Evolutionary conservation across 495 filamentous ascomycete genomes (phyloP).

Genomic region (Aspergillus sclerotiicarbonarius): DNA sequence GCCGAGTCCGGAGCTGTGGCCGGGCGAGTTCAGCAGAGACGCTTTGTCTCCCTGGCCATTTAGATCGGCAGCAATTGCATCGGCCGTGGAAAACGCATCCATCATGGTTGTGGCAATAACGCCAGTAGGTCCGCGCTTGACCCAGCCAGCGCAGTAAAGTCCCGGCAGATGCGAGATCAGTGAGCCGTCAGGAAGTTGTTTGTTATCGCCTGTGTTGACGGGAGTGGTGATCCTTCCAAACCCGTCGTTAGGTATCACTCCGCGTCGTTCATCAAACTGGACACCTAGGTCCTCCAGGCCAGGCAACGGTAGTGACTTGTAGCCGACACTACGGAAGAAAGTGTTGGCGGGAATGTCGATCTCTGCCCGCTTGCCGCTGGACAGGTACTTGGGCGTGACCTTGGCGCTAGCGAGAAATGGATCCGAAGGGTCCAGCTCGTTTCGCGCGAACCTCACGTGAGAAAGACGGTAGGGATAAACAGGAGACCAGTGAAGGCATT

Average conservation of each 20-base stretch:
- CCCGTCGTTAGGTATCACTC: slow-evolving; percentile 83
- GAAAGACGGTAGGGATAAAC: slow-evolving; percentile 47
- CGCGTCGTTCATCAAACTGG: slow-evolving; percentile 68
- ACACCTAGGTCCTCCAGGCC: slow-evolving; percentile 76
- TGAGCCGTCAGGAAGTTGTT: slow-evolving; percentile 35
- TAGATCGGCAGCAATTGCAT: slow-evolving; percentile 77
- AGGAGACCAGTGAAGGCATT: slow-evolving; percentile 56
- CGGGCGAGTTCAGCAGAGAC: slow-evolving; percentile 48
- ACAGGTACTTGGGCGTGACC: slow-evolving; percentile 35
- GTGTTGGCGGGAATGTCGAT: slow-evolving; percentile 57
- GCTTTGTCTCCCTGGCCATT: slow-evolving; percentile 22
- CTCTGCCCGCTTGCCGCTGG: slow-evolving; percentile 45
- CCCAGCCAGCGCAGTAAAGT: slow-evolving; percentile 93
- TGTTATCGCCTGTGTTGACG: slow-evolving; percentile 19
- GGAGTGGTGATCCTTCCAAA: slow-evolving; percentile 65
- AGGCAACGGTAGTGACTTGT: slow-evolving; percentile 73
- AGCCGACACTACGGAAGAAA: slow-evolving; percentile 90
- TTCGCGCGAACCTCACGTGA: slow-evolving; percentile 66
- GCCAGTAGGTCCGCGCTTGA: slow-evolving; percentile 90
- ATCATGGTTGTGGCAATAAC: slow-evolving; percentile 96
- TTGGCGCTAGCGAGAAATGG: slow-evolving; percentile 45
- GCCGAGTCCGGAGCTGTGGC: slow-evolving; percentile 51
- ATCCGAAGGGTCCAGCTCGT: slow-evolving; percentile 46
- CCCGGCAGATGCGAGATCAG: slow-evolving; percentile 62
- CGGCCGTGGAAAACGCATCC: slow-evolving; percentile 87